A percentile compares a stretch with the other conserved stretches of the same genome.
These are phyloP conservation scores for Penicillium sp. DNA, from an alignment of 2,329 filamentous ascomycete genomes.

Conservation along the genomic window DNA sequence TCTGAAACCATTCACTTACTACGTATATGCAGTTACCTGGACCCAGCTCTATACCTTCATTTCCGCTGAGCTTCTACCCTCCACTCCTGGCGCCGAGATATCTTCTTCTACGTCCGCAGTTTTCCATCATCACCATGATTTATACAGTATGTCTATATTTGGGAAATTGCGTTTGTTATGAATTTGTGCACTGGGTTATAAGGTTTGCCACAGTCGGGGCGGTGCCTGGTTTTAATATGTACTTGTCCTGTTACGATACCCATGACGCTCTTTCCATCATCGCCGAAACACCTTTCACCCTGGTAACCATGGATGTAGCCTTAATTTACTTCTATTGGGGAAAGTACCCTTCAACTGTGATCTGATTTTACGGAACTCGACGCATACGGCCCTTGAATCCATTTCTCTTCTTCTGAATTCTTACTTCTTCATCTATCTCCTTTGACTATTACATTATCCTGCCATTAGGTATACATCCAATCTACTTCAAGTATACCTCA, in stretches of 20 bases:
- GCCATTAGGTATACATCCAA: neutral
- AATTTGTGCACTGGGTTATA: neutral
- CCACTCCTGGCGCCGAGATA: too few species aligned
- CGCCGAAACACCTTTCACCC: neutral
- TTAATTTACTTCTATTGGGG: neutral
- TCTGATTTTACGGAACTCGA: neutral
- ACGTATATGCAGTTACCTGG: neutral
- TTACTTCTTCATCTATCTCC: conserved; percentile 1
- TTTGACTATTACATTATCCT: neutral
- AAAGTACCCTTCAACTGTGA: neutral
- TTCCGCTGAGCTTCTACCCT: neutral
- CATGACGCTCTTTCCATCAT: neutral
- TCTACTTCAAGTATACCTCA: neutral
- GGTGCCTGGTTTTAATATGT: neutral
- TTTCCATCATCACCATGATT: neutral
- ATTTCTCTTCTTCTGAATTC: neutral
- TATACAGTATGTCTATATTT: neutral
- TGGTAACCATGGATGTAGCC: neutral
- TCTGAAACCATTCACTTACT: neutral
- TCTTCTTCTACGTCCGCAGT: neutral
- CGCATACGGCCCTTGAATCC: neutral
- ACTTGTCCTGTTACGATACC: neutral
- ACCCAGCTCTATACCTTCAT: too few species aligned
- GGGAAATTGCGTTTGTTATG: neutral
- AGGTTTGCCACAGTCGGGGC: neutral